A percentile compares a stretch with the other conserved stretches of the same genome.
Conservation (phyloP, 257 asterid genomes). For the Solanum chilense region DNA sequence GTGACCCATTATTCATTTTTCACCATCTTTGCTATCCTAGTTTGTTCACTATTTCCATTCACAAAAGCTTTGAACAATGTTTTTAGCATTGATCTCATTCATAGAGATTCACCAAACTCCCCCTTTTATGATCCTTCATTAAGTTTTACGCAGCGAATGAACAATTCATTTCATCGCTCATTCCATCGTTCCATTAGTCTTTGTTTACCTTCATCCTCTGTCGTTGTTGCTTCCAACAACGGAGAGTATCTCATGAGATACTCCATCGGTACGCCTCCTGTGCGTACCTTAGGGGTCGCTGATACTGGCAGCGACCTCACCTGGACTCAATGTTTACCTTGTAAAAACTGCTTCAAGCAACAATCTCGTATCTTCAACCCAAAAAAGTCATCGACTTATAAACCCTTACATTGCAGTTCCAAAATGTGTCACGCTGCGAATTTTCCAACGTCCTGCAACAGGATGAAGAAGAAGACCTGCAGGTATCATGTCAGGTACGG, state of each 20-base stretch:
- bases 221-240: slow-evolving; percentile 11
- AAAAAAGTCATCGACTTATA: slow-evolving; percentile 13
- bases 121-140: slow-evolving; percentile 18
- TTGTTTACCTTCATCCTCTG: background rate
- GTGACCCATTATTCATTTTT: background rate
- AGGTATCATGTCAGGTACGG: slow-evolving; percentile 21
- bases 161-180: slow-evolving; percentile 32
- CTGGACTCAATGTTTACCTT: slow-evolving; percentile 63
- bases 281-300: slow-evolving; percentile 35
- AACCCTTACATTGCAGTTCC: slow-evolving; percentile 12
- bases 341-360: slow-evolving; percentile 30
- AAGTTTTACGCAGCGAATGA: slow-evolving; percentile 3
- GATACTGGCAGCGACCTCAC: slow-evolving; percentile 57
- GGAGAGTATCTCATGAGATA: slow-evolving; percentile 58
- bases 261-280: slow-evolving; percentile 46
- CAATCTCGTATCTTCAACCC: slow-evolving; percentile 21
- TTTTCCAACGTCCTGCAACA: slow-evolving; percentile 8
- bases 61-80: slow-evolving; percentile 26
- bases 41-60: background rate
- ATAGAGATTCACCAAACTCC: slow-evolving; percentile 39
- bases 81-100: slow-evolving; percentile 46
- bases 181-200: slow-evolving; percentile 13
- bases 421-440: slow-evolving; percentile 8
- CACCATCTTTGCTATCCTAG: background rate
- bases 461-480: slow-evolving; percentile 7